Conservation (phyloP, 345 rosid genomes). For the Euphorbia tirucalli region DNA sequence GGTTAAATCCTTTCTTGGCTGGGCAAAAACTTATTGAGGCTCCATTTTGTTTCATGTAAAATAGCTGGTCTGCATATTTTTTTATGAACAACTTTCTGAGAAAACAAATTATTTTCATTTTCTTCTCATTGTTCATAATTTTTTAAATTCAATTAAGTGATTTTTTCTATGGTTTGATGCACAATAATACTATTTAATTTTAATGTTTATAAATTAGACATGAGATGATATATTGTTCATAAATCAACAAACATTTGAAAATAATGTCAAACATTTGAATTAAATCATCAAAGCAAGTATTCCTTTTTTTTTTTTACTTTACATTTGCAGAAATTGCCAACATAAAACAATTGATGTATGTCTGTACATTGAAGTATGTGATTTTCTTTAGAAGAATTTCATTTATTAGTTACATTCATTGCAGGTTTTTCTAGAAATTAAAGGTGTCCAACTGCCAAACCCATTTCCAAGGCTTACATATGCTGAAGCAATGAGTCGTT, state of each 20-base stretch:
- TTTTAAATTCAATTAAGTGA: not conserved
- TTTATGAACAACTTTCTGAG: not conserved
- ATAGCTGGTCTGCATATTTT: not conserved
- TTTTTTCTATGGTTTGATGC: no score
- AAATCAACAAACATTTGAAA: no score
- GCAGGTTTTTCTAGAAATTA: slow-evolving; percentile 84
- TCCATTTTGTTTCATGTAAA: not conserved
- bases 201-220: no score
- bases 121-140: not conserved
- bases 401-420: slow-evolving; percentile 15
- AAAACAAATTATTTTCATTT: not conserved
- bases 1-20: not conserved
- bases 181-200: no score
- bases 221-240: no score
- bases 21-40: not conserved
- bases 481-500: slow-evolving; percentile 80
- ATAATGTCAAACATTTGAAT: not conserved
- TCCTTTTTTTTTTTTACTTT: not conserved
- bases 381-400: not conserved
- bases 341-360: not conserved
- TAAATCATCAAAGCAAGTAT: not conserved
- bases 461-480: slow-evolving; percentile 91
- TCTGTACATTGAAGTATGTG: slow-evolving; percentile 1
- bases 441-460: slow-evolving; percentile 70
- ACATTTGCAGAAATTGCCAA: slow-evolving; percentile 13